These are phyloP conservation scores for Plasmodium coatneyi DNA, from an alignment of 169 alveolate genomes.

Conservation along the genomic window DNA sequence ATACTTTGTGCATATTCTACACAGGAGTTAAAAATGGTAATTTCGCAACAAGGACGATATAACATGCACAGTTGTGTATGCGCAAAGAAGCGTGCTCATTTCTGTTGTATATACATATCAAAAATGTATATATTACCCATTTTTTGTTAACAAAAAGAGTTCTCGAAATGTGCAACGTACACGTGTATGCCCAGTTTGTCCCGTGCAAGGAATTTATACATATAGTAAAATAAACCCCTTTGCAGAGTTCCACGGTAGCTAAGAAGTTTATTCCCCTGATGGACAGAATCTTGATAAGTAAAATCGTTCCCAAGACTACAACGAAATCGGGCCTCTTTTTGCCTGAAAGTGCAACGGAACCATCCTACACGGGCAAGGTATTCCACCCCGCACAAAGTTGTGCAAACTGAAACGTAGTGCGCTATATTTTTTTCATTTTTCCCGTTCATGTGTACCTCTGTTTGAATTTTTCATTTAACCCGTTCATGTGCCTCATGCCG, in stretches of 20 bases:
- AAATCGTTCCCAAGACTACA: slow-evolving; percentile 82
- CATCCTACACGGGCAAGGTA: slow-evolving; percentile 85
- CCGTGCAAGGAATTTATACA: not conserved
- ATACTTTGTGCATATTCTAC: not conserved
- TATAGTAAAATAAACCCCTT: not conserved
- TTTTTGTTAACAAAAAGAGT: not conserved
- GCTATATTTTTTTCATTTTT: not conserved
- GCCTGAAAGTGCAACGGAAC: slow-evolving; percentile 86
- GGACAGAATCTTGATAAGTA: slow-evolving; percentile 88
- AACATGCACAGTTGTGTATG: not conserved
- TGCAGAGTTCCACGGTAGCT: slow-evolving; percentile 77
- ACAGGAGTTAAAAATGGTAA: slow-evolving; percentile 1
- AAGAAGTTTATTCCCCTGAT: slow-evolving; percentile 86
- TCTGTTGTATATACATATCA: not conserved
- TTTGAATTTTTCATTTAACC: not conserved
- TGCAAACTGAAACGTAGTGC: not conserved
- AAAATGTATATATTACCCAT: not conserved
- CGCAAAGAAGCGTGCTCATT: not conserved
- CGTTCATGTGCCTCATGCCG: not conserved
- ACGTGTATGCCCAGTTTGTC: not conserved
- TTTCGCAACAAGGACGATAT: not conserved
- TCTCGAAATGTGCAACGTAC: not conserved
- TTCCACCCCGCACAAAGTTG: not conserved
- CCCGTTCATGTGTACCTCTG: not conserved
- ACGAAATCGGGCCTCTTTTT: slow-evolving; percentile 88